Evolutionary conservation across 768 basidiomycete species (phyloP), one percentile per base, ranked within the genome.

Genomic region (Chiua virens): DNA sequence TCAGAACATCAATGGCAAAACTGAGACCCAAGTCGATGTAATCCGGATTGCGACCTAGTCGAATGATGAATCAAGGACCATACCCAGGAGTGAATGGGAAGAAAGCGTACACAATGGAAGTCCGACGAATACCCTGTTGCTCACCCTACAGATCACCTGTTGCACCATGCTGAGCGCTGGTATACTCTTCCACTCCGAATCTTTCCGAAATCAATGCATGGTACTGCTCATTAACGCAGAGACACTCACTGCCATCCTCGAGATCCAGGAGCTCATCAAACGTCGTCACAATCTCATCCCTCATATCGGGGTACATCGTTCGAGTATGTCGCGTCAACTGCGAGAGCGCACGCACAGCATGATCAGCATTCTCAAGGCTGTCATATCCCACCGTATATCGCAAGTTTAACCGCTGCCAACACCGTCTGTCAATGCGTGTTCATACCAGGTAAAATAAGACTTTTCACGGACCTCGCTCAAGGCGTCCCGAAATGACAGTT

Each of bases 71-170:
- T 25, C 20, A 8, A 42, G 28, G 13, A 42, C 2, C 28, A 11
- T 11, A 10, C 10, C 28, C 5, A 30, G 9, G n/a, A 21, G n/a
- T 1, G 32, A 27, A 10, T 11, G 14, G 30, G 8, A 5, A 28
- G 35, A 10, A 36, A 22, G 10, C 55, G 17, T 45, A 78, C 79
- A 81, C 5, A 77, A 32, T 2, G 77, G 77, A 37, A 72, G 62
- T 0, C 80, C 81, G n/a, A 81, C 73, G 48, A 81, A 77, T 2
- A 74, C 45, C 10, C 81, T 72, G 50, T 77, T 79, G 44, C 66
- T 74, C 2, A 69, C 63, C 22, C 75, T 70, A 15, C 70, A 67
- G 4, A 81, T 59, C 15, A 81, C 59, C 25, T 66, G 52, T 50
- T 60, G 68, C 9, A 71, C 55, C 0, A 50, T 62, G 7, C 62